A percentile compares a stretch with the other conserved stretches of the same genome.
These are phyloP conservation scores for Pisolithus orientalis DNA, from an alignment of 768 basidiomycete genomes.

Conservation along the genomic window DNA sequence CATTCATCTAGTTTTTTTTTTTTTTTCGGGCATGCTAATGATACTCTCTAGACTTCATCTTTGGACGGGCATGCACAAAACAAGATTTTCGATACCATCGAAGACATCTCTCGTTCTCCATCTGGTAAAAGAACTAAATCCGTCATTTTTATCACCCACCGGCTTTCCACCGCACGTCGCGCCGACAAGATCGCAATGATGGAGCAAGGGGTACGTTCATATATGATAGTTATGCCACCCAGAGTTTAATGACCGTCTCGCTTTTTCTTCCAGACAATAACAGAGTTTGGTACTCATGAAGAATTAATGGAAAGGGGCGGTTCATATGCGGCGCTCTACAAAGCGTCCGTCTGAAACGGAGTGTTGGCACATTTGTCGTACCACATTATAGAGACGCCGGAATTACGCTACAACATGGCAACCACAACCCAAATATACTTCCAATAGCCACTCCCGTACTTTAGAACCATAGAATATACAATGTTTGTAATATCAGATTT, in stretches of 20 bases:
- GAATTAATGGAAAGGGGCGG: conserved; percentile 55
- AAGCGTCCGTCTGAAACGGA: conserved; percentile 50
- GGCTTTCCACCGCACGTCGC: conserved; percentile 71
- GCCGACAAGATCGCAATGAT: conserved; percentile 87
- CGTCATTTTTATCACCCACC: conserved; percentile 79
- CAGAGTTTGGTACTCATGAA: conserved; percentile 71
- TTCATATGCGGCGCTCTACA: conserved; percentile 64
- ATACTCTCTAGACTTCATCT: conserved; percentile 56
- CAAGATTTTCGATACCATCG: conserved; percentile 71
- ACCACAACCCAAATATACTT: conserved; percentile 11
- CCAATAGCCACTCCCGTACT: conserved; percentile 13
- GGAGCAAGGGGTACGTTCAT: conserved; percentile 57
- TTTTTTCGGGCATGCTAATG: background rate
- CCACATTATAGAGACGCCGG: conserved; percentile 3
- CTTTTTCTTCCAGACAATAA: conserved; percentile 46
- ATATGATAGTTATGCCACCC: conserved; percentile 5
- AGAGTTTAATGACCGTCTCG: conserved; percentile 16
- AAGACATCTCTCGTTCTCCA: conserved; percentile 53
- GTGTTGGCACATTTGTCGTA: background rate
- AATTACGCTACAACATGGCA: conserved; percentile 1
- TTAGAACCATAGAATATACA: conserved; percentile 20
- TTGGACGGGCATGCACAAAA: conserved; percentile 77
- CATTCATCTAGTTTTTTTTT: conserved; percentile 2
- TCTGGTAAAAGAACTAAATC: conserved; percentile 57
- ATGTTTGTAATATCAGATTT: conserved; percentile 18